These are phyloP conservation scores for Biscutella laevigata DNA, from an alignment of 441 rosid species.

Conservation along the genomic window DNA sequence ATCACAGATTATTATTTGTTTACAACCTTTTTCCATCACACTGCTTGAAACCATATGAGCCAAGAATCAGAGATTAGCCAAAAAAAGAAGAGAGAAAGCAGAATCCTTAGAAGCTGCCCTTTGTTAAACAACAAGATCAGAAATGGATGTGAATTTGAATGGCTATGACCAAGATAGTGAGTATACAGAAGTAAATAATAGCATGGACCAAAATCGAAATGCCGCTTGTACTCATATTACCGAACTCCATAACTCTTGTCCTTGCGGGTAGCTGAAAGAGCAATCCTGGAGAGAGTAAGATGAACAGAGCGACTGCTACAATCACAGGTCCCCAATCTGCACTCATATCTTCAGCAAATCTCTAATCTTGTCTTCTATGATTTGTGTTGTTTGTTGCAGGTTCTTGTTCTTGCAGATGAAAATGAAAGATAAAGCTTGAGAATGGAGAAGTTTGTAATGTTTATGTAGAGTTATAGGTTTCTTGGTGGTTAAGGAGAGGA, in stretches of 20 bases:
- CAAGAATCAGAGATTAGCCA: constrained; percentile 16
- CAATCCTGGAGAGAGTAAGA: constrained; percentile 77
- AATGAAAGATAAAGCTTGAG: constrained; percentile 11
- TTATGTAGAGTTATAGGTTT: constrained; percentile 27
- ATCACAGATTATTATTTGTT: constrained; percentile 10
- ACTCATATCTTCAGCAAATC: constrained; percentile 22
- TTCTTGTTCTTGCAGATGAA: constrained; percentile 5
- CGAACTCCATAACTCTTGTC: constrained; percentile 71
- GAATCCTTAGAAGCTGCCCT: constrained; percentile 6
- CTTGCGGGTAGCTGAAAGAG: constrained; percentile 82
- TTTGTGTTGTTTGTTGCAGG: neutral
- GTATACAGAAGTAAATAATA: constrained; percentile 58
- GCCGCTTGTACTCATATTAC: constrained; percentile 89
- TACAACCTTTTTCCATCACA: neutral
- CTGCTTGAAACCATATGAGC: constrained; percentile 13
- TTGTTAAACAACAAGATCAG: constrained; percentile 12
- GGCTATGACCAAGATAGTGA: constrained; percentile 73
- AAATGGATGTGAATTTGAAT: constrained; percentile 67
- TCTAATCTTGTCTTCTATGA: neutral
- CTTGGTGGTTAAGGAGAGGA: constrained; percentile 30
- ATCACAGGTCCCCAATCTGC: constrained; percentile 91
- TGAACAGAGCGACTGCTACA: constrained; percentile 65
- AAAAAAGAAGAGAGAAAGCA: neutral
- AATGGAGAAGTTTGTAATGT: constrained; percentile 14
- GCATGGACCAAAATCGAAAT: constrained; percentile 83